These are phyloP conservation scores for Achaetomiella virescens DNA, from an alignment of 495 filamentous ascomycete species.

Conservation along the genomic window DNA sequence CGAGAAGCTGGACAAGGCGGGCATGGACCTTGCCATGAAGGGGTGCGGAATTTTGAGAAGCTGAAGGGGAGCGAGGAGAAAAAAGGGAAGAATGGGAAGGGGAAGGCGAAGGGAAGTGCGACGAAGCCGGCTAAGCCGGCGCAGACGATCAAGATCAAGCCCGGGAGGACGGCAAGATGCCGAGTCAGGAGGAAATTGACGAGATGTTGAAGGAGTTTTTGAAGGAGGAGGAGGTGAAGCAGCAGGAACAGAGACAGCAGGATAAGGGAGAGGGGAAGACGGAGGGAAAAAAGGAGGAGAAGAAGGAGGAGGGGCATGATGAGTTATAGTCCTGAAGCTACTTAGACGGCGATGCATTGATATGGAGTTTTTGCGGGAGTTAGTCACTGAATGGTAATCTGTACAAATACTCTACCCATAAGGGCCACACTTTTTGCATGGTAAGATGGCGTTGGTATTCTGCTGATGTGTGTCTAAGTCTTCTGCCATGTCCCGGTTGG, in stretches of 20 bases:
- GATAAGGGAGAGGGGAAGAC: slow-evolving; percentile 12
- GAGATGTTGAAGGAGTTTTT: slow-evolving; percentile 43
- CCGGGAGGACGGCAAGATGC: slow-evolving; percentile 37
- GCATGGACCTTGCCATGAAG: slow-evolving; percentile 66
- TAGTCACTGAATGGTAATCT: background rate
- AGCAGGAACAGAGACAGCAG: slow-evolving; percentile 28
- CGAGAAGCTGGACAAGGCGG: slow-evolving; percentile 56
- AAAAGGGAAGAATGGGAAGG: slow-evolving; percentile 36
- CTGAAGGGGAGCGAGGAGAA: slow-evolving; percentile 40
- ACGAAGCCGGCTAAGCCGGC: slow-evolving; percentile 35
- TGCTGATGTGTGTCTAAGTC: too few relatives aligned
- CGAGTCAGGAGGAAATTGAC: slow-evolving; percentile 41
- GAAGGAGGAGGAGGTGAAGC: slow-evolving; percentile 29
- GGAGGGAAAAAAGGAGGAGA: slow-evolving; percentile 35
- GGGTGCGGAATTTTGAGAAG: slow-evolving; percentile 53
- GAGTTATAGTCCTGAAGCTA: slow-evolving; percentile 36
- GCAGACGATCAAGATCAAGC: slow-evolving; percentile 32
- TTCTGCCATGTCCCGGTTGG: too few relatives aligned
- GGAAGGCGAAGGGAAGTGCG: slow-evolving; percentile 27
- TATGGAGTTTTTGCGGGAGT: background rate
- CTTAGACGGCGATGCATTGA: background rate
- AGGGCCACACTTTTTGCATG: too few relatives aligned
- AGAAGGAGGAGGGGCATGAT: slow-evolving; percentile 38
- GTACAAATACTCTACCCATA: background rate
- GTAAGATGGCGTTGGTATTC: too few relatives aligned